These are phyloP conservation scores for Bromus sterilis DNA, from an alignment of 176 grass and related monocot genomes.

Conservation along the genomic window DNA sequence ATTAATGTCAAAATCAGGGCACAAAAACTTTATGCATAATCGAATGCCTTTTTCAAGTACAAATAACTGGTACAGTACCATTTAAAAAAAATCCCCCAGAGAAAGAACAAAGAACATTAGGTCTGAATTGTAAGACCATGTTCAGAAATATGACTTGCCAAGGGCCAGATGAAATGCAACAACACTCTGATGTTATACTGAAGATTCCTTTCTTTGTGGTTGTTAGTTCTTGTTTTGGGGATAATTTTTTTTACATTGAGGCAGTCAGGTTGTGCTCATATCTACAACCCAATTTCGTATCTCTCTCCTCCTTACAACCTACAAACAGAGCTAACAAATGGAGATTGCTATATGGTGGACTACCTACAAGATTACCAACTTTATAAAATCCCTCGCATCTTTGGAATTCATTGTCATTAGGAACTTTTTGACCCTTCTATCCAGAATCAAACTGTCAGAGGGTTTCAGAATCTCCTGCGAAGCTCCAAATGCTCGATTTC, in stretches of 20 bases:
- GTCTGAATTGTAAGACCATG: too few relatives aligned
- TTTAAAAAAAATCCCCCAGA: too few relatives aligned
- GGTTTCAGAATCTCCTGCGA: neutral
- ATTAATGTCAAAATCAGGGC: too few relatives aligned
- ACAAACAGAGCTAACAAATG: conserved; percentile 15
- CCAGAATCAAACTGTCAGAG: neutral
- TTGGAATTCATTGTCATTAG: neutral
- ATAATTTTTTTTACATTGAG: conserved; percentile 18
- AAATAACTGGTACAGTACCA: too few relatives aligned
- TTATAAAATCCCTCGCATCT: conserved; percentile 7
- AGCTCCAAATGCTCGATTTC: neutral
- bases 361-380: conserved; percentile 46
- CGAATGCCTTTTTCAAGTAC: too few relatives aligned
- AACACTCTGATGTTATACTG: neutral
- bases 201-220: neutral
- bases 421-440: neutral
- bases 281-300: neutral
- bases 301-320: conserved; percentile 11
- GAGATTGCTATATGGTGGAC: conserved; percentile 14
- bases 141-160: too few relatives aligned
- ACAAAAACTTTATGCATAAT: too few relatives aligned
- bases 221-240: conserved; percentile 17
- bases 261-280: neutral
- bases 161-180: neutral
- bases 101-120: too few relatives aligned